These are phyloP conservation scores for Trichoderma asperelloides DNA, from an alignment of 495 filamentous ascomycete genomes.

Conservation along the genomic window DNA sequence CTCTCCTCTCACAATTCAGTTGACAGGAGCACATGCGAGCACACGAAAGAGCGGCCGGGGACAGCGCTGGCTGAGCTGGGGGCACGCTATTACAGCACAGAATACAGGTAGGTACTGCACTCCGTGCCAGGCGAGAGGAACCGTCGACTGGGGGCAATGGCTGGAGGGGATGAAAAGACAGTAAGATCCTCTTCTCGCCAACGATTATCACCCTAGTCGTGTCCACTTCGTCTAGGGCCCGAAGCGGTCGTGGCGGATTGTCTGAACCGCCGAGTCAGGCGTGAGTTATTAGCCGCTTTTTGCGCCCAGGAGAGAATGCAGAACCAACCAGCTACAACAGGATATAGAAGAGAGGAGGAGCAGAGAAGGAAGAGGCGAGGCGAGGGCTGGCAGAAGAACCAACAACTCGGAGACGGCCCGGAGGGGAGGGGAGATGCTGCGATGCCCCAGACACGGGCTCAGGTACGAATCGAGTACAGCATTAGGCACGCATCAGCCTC, in stretches of 20 bases:
- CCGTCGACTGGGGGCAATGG: not conserved
- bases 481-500: not conserved
- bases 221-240: conserved; percentile 6
- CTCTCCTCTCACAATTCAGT: not conserved
- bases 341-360: not conserved
- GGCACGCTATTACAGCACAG: not conserved
- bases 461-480: not conserved
- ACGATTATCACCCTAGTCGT: not conserved
- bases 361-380: not conserved
- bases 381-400: not conserved
- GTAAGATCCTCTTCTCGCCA: not conserved
- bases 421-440: not conserved
- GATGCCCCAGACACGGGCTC: not conserved
- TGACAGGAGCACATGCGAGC: not conserved
- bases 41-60: not conserved
- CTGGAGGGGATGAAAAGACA: not conserved
- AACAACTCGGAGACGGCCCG: not conserved
- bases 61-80: not conserved
- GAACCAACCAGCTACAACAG: not conserved
- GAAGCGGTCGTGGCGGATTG: not conserved
- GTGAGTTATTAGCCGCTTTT: not conserved
- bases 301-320: conserved; percentile 3
- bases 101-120: not conserved
- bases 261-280: not conserved
- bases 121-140: not conserved